phyloP scores from a whole-genome alignment of 805 yeast species.

The Monosporozyma yasuniensis region DNA sequence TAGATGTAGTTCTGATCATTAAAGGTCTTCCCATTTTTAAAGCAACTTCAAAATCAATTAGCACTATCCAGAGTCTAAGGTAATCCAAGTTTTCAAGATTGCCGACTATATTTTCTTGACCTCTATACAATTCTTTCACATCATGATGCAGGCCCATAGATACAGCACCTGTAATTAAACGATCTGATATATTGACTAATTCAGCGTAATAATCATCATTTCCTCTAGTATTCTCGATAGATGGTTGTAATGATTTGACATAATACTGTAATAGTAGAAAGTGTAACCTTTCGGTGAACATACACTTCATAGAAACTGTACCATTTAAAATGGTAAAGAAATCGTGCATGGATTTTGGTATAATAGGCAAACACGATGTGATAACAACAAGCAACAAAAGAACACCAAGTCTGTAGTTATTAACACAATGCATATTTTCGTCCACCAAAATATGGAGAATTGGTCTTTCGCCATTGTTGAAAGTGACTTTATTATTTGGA shows the following conservation, averaged over 20 bases:
- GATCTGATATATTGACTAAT: constrained; percentile 9
- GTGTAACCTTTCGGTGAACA: constrained; percentile 24
- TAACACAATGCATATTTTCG: constrained; percentile 9
- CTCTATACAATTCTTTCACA: constrained; percentile 11
- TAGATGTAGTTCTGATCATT: constrained; percentile 6
- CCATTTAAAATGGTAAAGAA: constrained; percentile 21
- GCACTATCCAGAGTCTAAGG: constrained; percentile 22
- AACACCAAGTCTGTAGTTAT: constrained; percentile 23
- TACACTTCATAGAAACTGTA: constrained; percentile 18
- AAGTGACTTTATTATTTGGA: constrained; percentile 3
- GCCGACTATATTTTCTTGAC: constrained; percentile 14
- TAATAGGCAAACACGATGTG: constrained; percentile 7
- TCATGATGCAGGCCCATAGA: constrained; percentile 20
- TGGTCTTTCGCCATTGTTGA: constrained; percentile 5
- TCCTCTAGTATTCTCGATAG: constrained; percentile 19
- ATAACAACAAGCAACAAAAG: constrained; percentile 17
- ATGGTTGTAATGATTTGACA: constrained; percentile 3
- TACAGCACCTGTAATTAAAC: constrained; percentile 12
- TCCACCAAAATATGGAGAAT: constrained; percentile 5
- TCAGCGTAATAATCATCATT: not conserved
- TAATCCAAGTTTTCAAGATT: constrained; percentile 14
- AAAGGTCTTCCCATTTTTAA: constrained; percentile 21
- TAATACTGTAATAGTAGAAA: constrained; percentile 15
- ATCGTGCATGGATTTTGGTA: constrained; percentile 15
- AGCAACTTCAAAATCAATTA: constrained; percentile 17